phyloP scores from a whole-genome alignment of 2,329 filamentous ascomycete genomes.

The Orbilia javanica region DNA sequence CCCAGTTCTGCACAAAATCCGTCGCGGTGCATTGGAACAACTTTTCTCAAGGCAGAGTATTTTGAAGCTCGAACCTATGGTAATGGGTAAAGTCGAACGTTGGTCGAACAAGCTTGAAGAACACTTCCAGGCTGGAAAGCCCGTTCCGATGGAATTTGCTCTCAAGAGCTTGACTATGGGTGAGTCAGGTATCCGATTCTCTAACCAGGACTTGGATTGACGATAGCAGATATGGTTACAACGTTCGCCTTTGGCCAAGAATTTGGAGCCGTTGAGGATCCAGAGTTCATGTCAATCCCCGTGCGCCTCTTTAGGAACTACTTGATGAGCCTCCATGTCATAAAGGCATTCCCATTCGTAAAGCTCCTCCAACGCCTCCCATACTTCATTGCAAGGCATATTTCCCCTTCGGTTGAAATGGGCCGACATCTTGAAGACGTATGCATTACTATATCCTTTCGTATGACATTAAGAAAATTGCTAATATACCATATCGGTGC shows the following conservation, averaged over 20 bases:
- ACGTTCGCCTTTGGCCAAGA: conserved; percentile 30
- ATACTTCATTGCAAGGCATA: conserved; percentile 26
- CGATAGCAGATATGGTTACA: conserved; percentile 31
- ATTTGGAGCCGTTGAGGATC: conserved; percentile 30
- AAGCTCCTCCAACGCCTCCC: conserved; percentile 24
- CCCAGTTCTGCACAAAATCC: conserved; percentile 25
- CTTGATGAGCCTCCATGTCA: conserved; percentile 36
- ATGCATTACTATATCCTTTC: background rate
- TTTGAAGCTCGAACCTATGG: conserved; percentile 29
- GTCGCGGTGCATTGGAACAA: conserved; percentile 24
- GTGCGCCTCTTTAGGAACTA: conserved; percentile 28
- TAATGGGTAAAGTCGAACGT: conserved; percentile 29
- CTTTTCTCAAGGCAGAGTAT: conserved; percentile 40
- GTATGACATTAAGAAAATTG: background rate
- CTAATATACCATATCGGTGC: background rate
- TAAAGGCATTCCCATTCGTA: conserved; percentile 34
- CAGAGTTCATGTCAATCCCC: conserved; percentile 26
- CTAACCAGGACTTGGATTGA: background rate
- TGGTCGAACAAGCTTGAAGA: conserved; percentile 29
- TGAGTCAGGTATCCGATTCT: background rate
- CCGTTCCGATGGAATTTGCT: conserved; percentile 28
- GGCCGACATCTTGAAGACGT: conserved; percentile 28
- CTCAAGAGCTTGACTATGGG: conserved; percentile 27
- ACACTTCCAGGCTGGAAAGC: conserved; percentile 24
- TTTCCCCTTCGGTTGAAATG: conserved; percentile 31